phyloP scores from a whole-genome alignment of 2,329 filamentous ascomycete species.

The Venturiaceae sp. region DNA sequence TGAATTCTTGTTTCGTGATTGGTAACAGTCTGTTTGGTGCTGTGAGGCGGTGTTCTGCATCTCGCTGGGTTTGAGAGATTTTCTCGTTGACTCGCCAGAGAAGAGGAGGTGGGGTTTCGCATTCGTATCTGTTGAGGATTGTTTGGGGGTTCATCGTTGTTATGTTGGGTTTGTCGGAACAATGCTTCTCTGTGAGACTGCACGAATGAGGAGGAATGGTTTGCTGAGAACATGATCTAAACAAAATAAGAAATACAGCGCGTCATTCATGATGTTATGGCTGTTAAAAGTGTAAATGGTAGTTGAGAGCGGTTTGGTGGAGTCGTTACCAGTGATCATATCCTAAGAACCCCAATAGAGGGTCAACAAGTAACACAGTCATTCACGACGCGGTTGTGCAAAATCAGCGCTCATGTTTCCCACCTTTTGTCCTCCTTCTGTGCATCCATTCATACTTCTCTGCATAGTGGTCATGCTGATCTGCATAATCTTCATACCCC shows the following conservation, averaged over 20 bases:
- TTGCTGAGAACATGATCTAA: too few species aligned
- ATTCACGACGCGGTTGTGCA: too few species aligned
- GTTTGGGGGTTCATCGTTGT: background rate
- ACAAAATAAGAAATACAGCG: too few species aligned
- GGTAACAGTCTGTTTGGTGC: background rate
- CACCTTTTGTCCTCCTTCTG: too few species aligned
- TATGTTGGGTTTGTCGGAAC: background rate
- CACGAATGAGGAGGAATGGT: too few species aligned
- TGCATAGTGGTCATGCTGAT: too few species aligned
- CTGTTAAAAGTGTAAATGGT: background rate
- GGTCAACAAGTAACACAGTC: background rate
- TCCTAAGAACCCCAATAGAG: background rate
- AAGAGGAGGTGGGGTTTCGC: background rate
- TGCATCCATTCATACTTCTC: too few species aligned
- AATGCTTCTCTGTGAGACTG: too few species aligned
- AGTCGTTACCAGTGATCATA: background rate
- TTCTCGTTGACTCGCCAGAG: background rate
- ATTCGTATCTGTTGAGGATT: background rate
- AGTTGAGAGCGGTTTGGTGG: background rate
- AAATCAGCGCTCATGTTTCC: too few species aligned
- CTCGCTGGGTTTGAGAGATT: background rate
- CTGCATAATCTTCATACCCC: too few species aligned
- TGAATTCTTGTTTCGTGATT: background rate
- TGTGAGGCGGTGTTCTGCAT: background rate
- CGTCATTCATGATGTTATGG: background rate